Percentiles rank a stretch among this genome's conserved stretches.
Conservation (phyloP, 208 protist species). For the Trypanosoma cruzi region DNA sequence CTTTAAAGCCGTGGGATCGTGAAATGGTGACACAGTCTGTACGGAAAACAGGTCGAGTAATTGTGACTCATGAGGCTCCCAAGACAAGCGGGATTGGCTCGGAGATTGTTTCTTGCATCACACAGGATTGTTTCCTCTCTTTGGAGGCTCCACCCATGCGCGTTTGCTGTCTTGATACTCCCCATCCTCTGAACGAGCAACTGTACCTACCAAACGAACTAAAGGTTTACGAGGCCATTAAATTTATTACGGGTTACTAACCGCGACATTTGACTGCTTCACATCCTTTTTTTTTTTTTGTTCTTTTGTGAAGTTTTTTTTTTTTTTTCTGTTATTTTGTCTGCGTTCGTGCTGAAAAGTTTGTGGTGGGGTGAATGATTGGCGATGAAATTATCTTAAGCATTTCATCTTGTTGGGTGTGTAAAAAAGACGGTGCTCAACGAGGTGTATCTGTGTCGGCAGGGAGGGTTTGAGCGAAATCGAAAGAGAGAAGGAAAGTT, state of each 20-base stretch:
- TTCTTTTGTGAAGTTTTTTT: too few species aligned
- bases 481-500: too few species aligned
- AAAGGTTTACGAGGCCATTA: conserved; percentile 84
- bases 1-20: conserved; percentile 95
- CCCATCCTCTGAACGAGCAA: conserved; percentile 96
- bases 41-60: conserved; percentile 91
- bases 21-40: conserved; percentile 93
- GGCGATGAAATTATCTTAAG: too few species aligned
- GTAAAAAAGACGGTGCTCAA: too few species aligned
- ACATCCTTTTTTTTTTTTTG: too few species aligned
- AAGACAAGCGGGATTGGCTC: conserved; percentile 95
- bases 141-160: conserved; percentile 96
- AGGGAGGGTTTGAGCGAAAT: too few species aligned
- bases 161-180: conserved; percentile 97
- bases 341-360: too few species aligned
- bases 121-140: conserved; percentile 94
- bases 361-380: too few species aligned
- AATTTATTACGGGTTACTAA: conserved; percentile 51
- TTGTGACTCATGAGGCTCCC: conserved; percentile 96
- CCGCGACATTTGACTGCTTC: too few species aligned
- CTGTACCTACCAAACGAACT: conserved; percentile 96
- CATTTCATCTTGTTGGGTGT: too few species aligned
- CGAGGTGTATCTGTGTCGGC: too few species aligned
- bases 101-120: conserved; percentile 94
- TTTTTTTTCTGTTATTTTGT: too few species aligned